phyloP scores from a whole-genome alignment of 2,329 filamentous ascomycete species.

The Blumeria graminis region DNA sequence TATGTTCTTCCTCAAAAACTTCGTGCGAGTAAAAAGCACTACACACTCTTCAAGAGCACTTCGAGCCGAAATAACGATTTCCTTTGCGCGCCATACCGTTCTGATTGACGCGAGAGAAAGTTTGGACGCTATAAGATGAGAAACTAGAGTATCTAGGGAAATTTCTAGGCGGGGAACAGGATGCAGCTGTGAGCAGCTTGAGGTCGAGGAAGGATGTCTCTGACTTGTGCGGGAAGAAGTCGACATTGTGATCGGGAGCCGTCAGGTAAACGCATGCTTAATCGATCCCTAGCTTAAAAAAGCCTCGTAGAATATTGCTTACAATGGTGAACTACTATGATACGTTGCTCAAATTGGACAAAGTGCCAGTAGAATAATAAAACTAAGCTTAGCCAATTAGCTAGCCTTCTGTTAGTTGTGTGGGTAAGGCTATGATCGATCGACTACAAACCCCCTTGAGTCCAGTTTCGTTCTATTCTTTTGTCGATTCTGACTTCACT shows the following conservation, averaged over 20 bases:
- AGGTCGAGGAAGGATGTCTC: neutral
- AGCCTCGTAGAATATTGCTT: no score
- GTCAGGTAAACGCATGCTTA: no score
- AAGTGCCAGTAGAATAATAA: no score
- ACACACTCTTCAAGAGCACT: constrained; percentile 55
- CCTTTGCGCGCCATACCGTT: constrained; percentile 65
- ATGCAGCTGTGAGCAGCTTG: constrained; percentile 7
- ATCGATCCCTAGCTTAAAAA: no score
- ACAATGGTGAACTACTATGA: no score
- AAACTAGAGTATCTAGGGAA: constrained; percentile 53
- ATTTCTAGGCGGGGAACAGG: constrained; percentile 9
- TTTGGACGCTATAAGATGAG: constrained; percentile 68
- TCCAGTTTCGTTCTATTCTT: no score
- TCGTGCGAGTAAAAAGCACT: constrained; percentile 42
- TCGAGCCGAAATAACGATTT: constrained; percentile 57
- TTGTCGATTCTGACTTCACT: no score
- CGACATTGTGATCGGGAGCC: constrained; percentile 3
- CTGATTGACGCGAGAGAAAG: constrained; percentile 64
- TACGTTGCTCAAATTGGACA: no score
- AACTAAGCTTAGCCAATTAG: no score
- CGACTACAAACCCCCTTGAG: no score
- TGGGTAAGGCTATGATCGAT: no score
- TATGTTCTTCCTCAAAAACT: constrained; percentile 41
- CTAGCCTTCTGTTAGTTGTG: no score
- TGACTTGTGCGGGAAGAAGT: constrained; percentile 3